Conservation (phyloP, 2,329 filamentous ascomycete genomes). For the Claviceps cyperi region DNA sequence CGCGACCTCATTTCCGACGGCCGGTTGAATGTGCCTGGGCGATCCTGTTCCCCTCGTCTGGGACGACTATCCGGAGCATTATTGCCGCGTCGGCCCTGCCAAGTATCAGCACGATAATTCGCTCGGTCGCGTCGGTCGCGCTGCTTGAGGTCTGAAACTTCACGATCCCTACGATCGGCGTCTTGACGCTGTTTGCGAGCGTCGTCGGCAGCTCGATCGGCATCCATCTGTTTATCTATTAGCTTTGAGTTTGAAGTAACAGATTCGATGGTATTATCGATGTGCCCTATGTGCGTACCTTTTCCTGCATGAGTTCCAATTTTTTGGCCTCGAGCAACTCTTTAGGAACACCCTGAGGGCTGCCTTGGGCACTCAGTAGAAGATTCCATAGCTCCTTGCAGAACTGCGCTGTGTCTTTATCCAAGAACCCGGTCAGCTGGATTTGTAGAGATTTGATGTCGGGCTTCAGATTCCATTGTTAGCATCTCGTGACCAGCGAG, state of each 20-base stretch:
- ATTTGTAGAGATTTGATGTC: slow-evolving; percentile 94
- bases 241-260: background rate
- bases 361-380: slow-evolving; percentile 77
- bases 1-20: slow-evolving; percentile 32
- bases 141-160: slow-evolving; percentile 53
- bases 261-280: too few species aligned
- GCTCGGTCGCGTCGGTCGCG: slow-evolving; percentile 43
- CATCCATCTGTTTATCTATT: slow-evolving; percentile 47
- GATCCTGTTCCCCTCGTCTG: slow-evolving; percentile 27
- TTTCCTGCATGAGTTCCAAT: slow-evolving; percentile 83
- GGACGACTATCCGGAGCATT: slow-evolving; percentile 31
- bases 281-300: slow-evolving; percentile 39
- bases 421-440: slow-evolving; percentile 84
- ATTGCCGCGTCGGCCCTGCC: slow-evolving; percentile 39
- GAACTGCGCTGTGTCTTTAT: slow-evolving; percentile 77
- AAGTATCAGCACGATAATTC: slow-evolving; percentile 37
- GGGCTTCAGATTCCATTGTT: slow-evolving; percentile 42
- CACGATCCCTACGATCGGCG: slow-evolving; percentile 55
- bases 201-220: slow-evolving; percentile 67
- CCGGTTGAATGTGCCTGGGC: slow-evolving; percentile 30
- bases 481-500: slow-evolving; percentile 18
- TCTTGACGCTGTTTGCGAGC: slow-evolving; percentile 57
- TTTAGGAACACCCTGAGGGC: slow-evolving; percentile 81
- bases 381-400: slow-evolving; percentile 92
- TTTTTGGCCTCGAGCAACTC: slow-evolving; percentile 95